phyloP scores from a whole-genome alignment of 1,139 yeast genomes.

The Geotrichum aggregatum region DNA sequence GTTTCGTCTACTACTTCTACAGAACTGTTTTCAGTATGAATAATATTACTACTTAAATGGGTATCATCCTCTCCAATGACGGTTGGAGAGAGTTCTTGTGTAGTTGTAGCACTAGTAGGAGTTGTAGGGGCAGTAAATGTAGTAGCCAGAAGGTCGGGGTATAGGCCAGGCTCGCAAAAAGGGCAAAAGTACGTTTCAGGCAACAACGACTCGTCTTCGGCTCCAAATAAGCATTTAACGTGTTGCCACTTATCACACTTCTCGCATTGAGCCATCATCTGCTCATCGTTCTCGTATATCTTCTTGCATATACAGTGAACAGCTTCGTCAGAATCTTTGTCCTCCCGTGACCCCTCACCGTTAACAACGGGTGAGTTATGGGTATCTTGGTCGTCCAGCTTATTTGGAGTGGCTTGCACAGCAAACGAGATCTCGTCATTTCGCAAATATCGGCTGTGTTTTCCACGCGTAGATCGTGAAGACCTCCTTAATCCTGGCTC shows the following conservation, averaged over 20 bases:
- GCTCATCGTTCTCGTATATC: constrained; percentile 55
- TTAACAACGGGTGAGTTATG: constrained; percentile 1
- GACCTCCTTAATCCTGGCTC: constrained; percentile 33
- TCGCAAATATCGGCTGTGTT: constrained; percentile 38
- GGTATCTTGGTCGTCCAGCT: constrained; percentile 1
- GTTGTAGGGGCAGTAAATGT: background rate
- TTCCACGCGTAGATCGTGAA: constrained; percentile 44
- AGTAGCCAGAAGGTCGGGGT: constrained; percentile 31
- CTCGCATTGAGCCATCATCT: constrained; percentile 78
- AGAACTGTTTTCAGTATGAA: constrained; percentile 8
- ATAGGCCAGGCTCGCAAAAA: constrained; percentile 46
- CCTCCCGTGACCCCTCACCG: constrained; percentile 21
- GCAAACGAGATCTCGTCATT: constrained; percentile 24
- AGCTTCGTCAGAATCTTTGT: constrained; percentile 9
- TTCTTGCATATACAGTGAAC: constrained; percentile 59
- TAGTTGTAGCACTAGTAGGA: background rate
- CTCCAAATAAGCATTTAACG: constrained; percentile 62
- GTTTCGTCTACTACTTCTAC: constrained; percentile 10
- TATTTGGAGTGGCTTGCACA: background rate
- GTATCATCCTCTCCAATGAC: background rate
- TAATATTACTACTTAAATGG: constrained; percentile 6
- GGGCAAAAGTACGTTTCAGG: constrained; percentile 52
- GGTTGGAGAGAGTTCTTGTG: background rate
- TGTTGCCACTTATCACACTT: constrained; percentile 83
- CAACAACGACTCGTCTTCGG: constrained; percentile 39